phyloP scores from a whole-genome alignment of 345 rosid genomes.

The Adansonia digitata region DNA sequence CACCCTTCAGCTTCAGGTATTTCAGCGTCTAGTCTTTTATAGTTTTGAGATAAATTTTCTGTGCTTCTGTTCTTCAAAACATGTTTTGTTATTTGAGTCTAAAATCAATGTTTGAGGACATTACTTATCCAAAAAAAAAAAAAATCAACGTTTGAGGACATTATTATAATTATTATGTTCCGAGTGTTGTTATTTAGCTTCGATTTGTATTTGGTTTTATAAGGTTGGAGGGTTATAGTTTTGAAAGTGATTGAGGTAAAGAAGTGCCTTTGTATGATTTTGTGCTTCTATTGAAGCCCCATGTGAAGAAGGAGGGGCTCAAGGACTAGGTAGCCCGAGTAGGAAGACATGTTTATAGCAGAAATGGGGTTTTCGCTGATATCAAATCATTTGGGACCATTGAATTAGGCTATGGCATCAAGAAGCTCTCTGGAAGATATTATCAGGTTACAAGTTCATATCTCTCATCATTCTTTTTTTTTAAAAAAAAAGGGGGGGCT shows the following conservation, averaged over 20 bases:
- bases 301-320: conserved; percentile 41
- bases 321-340: conserved; percentile 59
- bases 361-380: conserved; percentile 72
- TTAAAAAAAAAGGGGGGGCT: no score
- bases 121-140: not conserved
- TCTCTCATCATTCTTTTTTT: no score
- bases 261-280: conserved; percentile 91
- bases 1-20: not conserved
- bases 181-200: not conserved
- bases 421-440: conserved; percentile 69
- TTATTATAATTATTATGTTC: no score
- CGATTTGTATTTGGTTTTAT: not conserved
- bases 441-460: no score
- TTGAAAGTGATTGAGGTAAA: not conserved
- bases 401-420: conserved; percentile 83
- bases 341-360: conserved; percentile 59
- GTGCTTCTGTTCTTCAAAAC: not conserved
- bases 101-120: not conserved
- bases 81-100: not conserved
- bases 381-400: conserved; percentile 59
- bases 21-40: not conserved
- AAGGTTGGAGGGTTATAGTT: no score
- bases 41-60: not conserved
- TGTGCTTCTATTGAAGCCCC: conserved; percentile 76
- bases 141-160: no score